phyloP scores from a whole-genome alignment of 176 grass and related monocot species.

The Oryza coarctata region DNA sequence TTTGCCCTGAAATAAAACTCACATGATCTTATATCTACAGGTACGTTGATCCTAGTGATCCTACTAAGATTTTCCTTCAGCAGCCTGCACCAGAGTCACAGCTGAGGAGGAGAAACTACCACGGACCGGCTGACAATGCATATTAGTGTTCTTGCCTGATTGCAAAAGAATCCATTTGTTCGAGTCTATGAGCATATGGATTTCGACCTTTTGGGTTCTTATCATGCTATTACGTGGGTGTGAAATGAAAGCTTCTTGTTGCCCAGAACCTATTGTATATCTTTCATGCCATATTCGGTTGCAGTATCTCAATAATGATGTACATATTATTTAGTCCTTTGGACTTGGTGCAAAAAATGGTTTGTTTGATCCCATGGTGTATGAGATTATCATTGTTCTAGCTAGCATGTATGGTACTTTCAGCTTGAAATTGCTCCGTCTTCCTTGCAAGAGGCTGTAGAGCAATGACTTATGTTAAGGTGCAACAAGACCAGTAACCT shows the following conservation, averaged over 20 bases:
- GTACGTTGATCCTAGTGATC: conserved; percentile 94
- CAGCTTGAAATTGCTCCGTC: too few relatives aligned
- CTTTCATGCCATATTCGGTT: not conserved
- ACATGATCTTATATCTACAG: conserved; percentile 30
- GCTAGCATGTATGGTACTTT: too few relatives aligned
- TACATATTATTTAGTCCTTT: conserved; percentile 18
- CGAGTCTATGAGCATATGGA: not conserved
- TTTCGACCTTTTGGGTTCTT: not conserved
- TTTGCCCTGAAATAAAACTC: not conserved
- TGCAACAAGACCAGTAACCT: too few relatives aligned
- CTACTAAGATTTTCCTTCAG: conserved; percentile 96
- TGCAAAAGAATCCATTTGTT: not conserved
- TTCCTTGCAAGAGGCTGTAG: too few relatives aligned
- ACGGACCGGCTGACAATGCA: conserved; percentile 48
- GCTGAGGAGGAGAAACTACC: conserved; percentile 93
- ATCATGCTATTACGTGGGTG: not conserved
- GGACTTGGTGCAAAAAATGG: not conserved
- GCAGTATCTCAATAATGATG: conserved; percentile 37
- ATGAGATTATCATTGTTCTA: not conserved
- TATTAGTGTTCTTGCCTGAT: conserved; percentile 17
- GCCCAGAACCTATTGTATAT: not conserved
- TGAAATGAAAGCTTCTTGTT: not conserved
- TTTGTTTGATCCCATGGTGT: not conserved
- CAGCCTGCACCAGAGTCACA: conserved; percentile 87
- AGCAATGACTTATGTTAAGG: too few relatives aligned